phyloP scores from a whole-genome alignment of 805 yeast genomes.

The Wickerhamomyces ciferrii region DNA sequence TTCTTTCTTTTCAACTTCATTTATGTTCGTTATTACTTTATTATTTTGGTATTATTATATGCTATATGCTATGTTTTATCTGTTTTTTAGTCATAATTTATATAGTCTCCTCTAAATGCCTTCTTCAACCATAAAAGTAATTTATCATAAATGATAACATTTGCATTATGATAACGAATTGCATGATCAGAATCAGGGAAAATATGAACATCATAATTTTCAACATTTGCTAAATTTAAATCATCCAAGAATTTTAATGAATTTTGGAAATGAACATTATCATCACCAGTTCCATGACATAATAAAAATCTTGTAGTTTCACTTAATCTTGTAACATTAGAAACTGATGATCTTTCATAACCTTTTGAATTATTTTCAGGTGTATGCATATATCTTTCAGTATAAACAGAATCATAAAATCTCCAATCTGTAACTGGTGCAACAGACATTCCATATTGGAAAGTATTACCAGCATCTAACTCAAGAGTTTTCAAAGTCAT shows the following conservation, averaged over 20 bases:
- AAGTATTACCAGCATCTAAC: constrained; percentile 65
- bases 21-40: neutral
- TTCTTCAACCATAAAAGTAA: constrained; percentile 56
- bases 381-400: constrained; percentile 90
- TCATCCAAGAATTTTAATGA: constrained; percentile 72
- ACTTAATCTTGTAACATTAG: constrained; percentile 50
- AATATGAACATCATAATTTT: constrained; percentile 74
- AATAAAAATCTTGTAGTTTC: constrained; percentile 63
- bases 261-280: constrained; percentile 94
- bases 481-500: constrained; percentile 88
- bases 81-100: constrained; percentile 2
- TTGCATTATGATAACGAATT: constrained; percentile 69
- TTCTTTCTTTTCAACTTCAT: neutral
- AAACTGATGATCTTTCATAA: constrained; percentile 53
- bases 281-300: constrained; percentile 98
- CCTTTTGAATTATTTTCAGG: constrained; percentile 67
- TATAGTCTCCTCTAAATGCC: constrained; percentile 51
- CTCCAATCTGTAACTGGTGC: constrained; percentile 98
- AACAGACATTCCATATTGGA: constrained; percentile 88
- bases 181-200: constrained; percentile 82
- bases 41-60: neutral
- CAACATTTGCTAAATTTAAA: constrained; percentile 66
- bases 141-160: constrained; percentile 63
- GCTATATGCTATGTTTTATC: too few relatives aligned
- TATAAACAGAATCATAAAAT: constrained; percentile 86